Percentiles rank a stretch among this genome's conserved stretches.
These are phyloP conservation scores for Mycena metata DNA, from an alignment of 768 basidiomycete genomes.

Conservation along the genomic window DNA sequence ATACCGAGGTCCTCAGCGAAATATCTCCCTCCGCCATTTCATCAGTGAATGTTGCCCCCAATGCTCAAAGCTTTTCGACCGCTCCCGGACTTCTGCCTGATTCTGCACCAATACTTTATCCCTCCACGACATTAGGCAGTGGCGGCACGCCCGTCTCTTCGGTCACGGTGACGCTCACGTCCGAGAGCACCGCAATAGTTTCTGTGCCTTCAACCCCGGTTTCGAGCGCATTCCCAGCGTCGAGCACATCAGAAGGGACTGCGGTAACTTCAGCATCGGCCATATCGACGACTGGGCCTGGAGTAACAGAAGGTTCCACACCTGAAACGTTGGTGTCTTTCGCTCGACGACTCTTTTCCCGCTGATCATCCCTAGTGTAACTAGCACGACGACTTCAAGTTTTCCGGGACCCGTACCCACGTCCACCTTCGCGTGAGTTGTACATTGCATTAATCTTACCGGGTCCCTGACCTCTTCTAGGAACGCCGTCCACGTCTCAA, in stretches of 20 bases:
- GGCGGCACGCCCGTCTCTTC: not conserved
- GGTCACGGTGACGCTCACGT: not conserved
- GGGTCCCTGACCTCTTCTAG: not conserved
- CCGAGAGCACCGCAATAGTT: not conserved
- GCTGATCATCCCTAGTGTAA: not conserved
- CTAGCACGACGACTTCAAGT: not conserved
- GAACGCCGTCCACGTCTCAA: constrained; percentile 5
- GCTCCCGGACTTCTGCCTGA: too few species aligned
- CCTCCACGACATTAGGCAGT: not conserved
- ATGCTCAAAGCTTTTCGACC: too few species aligned
- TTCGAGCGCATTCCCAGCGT: not conserved
- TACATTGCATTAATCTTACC: not conserved
- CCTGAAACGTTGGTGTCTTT: not conserved
- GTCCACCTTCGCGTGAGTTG: constrained; percentile 12
- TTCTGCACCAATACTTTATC: not conserved
- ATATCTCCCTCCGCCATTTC: not conserved
- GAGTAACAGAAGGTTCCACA: not conserved
- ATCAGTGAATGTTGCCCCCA: too few species aligned
- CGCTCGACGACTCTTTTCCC: not conserved
- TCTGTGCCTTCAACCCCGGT: not conserved
- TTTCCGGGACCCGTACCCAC: not conserved
- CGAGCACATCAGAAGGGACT: not conserved
- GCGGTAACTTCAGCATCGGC: not conserved
- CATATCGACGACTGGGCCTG: not conserved
- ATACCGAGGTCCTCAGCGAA: not conserved